Evolutionary conservation across 768 basidiomycete genomes (phyloP), one percentile per base, ranked within the genome.

Genomic region (Cubamyces sp.): DNA sequence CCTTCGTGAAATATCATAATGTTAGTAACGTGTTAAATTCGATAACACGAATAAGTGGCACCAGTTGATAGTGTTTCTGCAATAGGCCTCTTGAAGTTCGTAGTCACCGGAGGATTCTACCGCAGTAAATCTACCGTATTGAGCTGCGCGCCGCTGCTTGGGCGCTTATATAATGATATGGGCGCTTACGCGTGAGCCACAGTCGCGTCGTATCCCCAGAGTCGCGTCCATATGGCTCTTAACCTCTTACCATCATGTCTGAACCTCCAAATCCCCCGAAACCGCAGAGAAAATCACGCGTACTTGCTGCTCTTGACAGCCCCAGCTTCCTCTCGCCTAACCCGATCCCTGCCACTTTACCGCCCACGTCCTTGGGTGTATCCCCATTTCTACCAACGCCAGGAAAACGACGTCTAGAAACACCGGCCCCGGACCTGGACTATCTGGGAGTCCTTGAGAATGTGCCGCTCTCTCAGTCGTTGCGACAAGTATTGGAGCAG

Each of bases 281-380:
- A 19, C 52, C 62, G 5, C 53, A 50, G 23, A 55, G 62, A 3
- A 61, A 54, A 12, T 67, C 66, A 5, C 64, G 64, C n/a, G 47
- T 69, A 3, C 68, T 69, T 9, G 68, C 68, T 23, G 66, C 68
- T 1, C 68, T 69, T 28, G 68, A 68, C 51, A 64, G 64, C 40
- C 65, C 65, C 15, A 43, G 57, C 11, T 50, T 68, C 25, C 53
- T 61, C 23, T 28, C 56, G 2, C 53, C 47, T 0, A 43, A 41
- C 41, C 39, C 62, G 23, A 28, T 47, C 23, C 25, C 41, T 9
- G 25, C 42, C 21, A 16, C 46, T 21, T 28, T 54, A 21, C 57
- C 62, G 54, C 57, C 62, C 47, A 21, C 26, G 34, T 51, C 62
- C 62, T 64, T 54, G 53, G 40, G 41, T 50, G 25, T 54, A 7